Evolutionary conservation across 1,284 basidiomycete species (phyloP), one percentile per base, ranked within the genome.

Genomic region (Afroboletus lepidellus): DNA sequence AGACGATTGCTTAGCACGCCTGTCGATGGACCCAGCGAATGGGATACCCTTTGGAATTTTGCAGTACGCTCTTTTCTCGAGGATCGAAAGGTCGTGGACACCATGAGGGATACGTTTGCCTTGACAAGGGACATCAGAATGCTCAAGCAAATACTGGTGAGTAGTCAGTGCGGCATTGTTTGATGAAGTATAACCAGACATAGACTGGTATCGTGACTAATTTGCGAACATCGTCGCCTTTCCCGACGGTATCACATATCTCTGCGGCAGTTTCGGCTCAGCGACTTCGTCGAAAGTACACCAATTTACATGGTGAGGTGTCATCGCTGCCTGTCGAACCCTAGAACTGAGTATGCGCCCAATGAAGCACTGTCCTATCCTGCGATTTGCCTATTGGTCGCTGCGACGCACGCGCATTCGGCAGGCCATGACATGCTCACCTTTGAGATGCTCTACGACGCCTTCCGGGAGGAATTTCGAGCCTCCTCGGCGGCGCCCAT

Each of bases 371-470:
- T 90, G 16, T 72, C 84, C 3, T 91, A 91, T 63, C 87, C 90
- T 11, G 75, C 78, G 0, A 68, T 90, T n/a, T 88, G 86, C 63
- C 74, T 92, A 24, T 76, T 92, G 33, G 82, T 92, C 45, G 85
- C 90, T 23, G 78, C 81, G 2, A 71, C 78, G 54, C 90, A 90
- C 59, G 73, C 77, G 8, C 72, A 80, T 34, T 82, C 80, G 2
- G 76, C 77, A 12, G 90, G 90, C 0, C 87, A 91, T 55, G 77
- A 83, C 23, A 65, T 65, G 7, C 79, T 90, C 64, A 92, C 84
- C 3, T 92, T 92, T 63, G 89, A 90, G 64, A 87, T 90, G 84
- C 74, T 92, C 4, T 73, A 84, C 56, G 84, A 88, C 43, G 72
- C 74, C 18, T 87, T 90, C 65, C 77, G 78, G 29, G 78, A 79